Conservation (phyloP, 1,139 yeast species). For the Suhomyces bokatorum region DNA sequence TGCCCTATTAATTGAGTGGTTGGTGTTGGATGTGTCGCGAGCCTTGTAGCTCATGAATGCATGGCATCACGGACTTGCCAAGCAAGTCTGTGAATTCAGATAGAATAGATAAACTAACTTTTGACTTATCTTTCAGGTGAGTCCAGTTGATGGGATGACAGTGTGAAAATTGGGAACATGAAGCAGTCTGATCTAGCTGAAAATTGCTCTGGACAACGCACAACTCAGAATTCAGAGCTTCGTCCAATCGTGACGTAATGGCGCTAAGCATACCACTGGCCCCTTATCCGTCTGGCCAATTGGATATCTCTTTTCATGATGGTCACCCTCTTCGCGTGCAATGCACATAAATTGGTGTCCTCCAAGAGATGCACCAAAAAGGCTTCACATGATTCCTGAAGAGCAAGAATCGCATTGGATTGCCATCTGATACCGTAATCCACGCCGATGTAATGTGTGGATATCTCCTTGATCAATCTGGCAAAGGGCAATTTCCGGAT, state of each 20-base stretch:
- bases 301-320: conserved; percentile 94
- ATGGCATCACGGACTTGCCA: too few relatives aligned
- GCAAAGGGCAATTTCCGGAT: conserved; percentile 91
- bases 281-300: conserved; percentile 85
- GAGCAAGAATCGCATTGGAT: conserved; percentile 79
- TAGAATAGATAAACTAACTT: too few relatives aligned
- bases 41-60: too few relatives aligned
- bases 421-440: conserved; percentile 82
- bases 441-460: conserved; percentile 61
- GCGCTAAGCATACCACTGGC: conserved; percentile 31
- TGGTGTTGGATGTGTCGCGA: too few relatives aligned
- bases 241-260: background rate
- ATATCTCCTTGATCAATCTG: conserved; percentile 77
- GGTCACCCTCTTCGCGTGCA: conserved; percentile 92
- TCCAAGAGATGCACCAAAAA: conserved; percentile 82
- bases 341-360: conserved; percentile 87
- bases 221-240: too few relatives aligned
- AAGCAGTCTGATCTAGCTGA: too few relatives aligned
- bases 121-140: too few relatives aligned
- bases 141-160: too few relatives aligned
- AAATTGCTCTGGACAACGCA: too few relatives aligned
- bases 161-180: too few relatives aligned
- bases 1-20: too few relatives aligned
- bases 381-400: conserved; percentile 94
- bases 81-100: too few relatives aligned